A percentile compares a stretch with the other conserved stretches of the same genome.
phyloP scores from a whole-genome alignment of 768 basidiomycete genomes.

The Gloeophyllum trabeum region DNA sequence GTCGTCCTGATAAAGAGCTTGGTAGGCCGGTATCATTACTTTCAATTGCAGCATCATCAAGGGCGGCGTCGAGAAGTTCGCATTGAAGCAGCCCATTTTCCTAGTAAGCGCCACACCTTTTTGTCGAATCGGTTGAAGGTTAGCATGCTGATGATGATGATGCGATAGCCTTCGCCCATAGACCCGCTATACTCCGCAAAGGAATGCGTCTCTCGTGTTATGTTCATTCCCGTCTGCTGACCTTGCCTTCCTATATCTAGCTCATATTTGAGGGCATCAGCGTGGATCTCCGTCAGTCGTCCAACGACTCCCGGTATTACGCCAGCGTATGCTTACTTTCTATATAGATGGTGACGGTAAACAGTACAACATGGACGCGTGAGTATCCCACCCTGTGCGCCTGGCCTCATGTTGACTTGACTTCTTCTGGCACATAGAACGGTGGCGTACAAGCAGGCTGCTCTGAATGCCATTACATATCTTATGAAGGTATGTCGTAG shows the following conservation, averaged over 20 bases:
- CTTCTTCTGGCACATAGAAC: slow-evolving; percentile 26
- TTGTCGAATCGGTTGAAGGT: background rate
- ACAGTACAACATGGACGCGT: slow-evolving; percentile 75
- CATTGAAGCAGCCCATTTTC: slow-evolving; percentile 66
- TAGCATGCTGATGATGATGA: too few relatives aligned
- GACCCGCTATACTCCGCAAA: slow-evolving; percentile 70
- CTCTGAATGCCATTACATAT: slow-evolving; percentile 65
- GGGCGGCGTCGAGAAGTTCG: slow-evolving; percentile 63
- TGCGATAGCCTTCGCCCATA: slow-evolving; percentile 51
- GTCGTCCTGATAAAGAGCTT: background rate
- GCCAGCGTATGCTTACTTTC: background rate
- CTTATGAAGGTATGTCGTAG: slow-evolving; percentile 40
- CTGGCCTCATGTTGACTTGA: background rate
- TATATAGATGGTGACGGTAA: slow-evolving; percentile 59
- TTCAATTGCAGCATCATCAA: slow-evolving; percentile 66
- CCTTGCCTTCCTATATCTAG: slow-evolving; percentile 21
- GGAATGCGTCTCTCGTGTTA: slow-evolving; percentile 15
- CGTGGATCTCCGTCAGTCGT: slow-evolving; percentile 50
- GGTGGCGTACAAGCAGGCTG: slow-evolving; percentile 74
- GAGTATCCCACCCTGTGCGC: slow-evolving; percentile 12
- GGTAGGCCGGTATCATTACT: slow-evolving; percentile 58
- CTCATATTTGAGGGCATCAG: slow-evolving; percentile 69
- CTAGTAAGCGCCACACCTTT: slow-evolving; percentile 29
- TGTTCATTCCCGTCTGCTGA: slow-evolving; percentile 1
- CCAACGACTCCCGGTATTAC: background rate